phyloP scores from a whole-genome alignment of 2,329 filamentous ascomycete genomes.

The Daldinia sp. region DNA sequence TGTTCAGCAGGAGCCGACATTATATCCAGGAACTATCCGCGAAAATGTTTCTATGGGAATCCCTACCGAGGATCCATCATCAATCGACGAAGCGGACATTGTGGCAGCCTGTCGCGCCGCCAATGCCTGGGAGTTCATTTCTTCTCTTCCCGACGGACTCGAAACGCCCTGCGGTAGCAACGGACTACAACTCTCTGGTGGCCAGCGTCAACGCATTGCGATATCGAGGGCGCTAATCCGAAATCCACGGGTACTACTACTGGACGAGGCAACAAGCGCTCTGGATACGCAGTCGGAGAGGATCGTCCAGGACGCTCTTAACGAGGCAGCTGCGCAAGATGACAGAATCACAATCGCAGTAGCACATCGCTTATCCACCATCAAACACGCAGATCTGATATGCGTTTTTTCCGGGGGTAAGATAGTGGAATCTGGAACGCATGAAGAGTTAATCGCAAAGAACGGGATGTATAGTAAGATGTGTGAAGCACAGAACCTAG shows the following conservation, averaged over 20 bases:
- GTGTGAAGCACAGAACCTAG: slow-evolving; percentile 49
- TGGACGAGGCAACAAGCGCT: slow-evolving; percentile 55
- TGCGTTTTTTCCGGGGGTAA: slow-evolving; percentile 51
- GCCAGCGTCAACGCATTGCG: slow-evolving; percentile 60
- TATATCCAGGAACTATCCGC: slow-evolving; percentile 71
- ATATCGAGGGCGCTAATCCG: slow-evolving; percentile 59
- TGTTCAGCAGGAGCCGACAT: slow-evolving; percentile 77
- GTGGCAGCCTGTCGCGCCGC: slow-evolving; percentile 35
- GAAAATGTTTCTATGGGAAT: slow-evolving; percentile 87
- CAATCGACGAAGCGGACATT: slow-evolving; percentile 22
- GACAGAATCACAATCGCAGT: slow-evolving; percentile 45
- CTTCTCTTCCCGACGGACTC: slow-evolving; percentile 61
- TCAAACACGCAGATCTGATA: not conserved
- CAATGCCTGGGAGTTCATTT: slow-evolving; percentile 59
- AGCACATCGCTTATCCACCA: slow-evolving; percentile 46
- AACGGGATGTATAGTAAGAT: slow-evolving; percentile 67
- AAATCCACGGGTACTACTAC: slow-evolving; percentile 57
- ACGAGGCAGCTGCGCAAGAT: slow-evolving; percentile 6
- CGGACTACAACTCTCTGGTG: slow-evolving; percentile 55
- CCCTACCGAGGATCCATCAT: slow-evolving; percentile 11
- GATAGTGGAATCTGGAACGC: slow-evolving; percentile 67
- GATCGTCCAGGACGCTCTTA: slow-evolving; percentile 34
- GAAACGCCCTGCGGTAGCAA: slow-evolving; percentile 60
- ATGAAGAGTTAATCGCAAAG: slow-evolving; percentile 66
- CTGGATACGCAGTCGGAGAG: slow-evolving; percentile 37